phyloP scores from a whole-genome alignment of 208 protist genomes.

The Angomonas ambiguus region DNA sequence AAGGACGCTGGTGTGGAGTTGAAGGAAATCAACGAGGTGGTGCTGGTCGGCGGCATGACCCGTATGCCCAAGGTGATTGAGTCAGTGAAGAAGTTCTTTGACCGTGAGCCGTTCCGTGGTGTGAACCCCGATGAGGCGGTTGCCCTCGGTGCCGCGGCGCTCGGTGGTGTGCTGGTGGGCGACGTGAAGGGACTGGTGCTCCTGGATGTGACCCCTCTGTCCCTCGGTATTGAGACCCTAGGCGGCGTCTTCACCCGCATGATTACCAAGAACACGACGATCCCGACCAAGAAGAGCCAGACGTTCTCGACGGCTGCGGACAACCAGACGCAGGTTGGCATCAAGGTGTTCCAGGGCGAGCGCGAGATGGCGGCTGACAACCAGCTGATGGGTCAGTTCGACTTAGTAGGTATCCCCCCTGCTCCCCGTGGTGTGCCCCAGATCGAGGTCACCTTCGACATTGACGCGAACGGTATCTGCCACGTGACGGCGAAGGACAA shows the following conservation, averaged over 20 bases:
- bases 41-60: constrained; percentile 97
- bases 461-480: constrained; percentile 98
- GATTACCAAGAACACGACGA: constrained; percentile 98
- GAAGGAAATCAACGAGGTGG: constrained; percentile 95
- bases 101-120: constrained; percentile 92
- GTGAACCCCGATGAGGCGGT: constrained; percentile 99
- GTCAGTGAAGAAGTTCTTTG: constrained; percentile 90
- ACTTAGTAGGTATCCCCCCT: constrained; percentile 90
- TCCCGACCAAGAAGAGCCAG: constrained; percentile 97
- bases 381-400: constrained; percentile 95
- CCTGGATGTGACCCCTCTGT: constrained; percentile 98
- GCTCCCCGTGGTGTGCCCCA: constrained; percentile 87
- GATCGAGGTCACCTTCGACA: constrained; percentile 98
- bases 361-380: constrained; percentile 91
- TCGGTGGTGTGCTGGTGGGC: constrained; percentile 92
- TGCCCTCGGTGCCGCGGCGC: constrained; percentile 98
- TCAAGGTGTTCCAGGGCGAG: constrained; percentile 96
- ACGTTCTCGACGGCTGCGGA: constrained; percentile 87
- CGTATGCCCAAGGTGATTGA: constrained; percentile 95
- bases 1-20: constrained; percentile 81
- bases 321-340: constrained; percentile 77
- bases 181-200: constrained; percentile 95
- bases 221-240: constrained; percentile 98
- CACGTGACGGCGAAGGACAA: constrained; percentile 98
- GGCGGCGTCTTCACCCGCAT: constrained; percentile 96